Evolutionary conservation across 2,329 filamentous ascomycete species (phyloP), one percentile per base, ranked within the genome.

Genomic region (Trichocomaceae sp.): DNA sequence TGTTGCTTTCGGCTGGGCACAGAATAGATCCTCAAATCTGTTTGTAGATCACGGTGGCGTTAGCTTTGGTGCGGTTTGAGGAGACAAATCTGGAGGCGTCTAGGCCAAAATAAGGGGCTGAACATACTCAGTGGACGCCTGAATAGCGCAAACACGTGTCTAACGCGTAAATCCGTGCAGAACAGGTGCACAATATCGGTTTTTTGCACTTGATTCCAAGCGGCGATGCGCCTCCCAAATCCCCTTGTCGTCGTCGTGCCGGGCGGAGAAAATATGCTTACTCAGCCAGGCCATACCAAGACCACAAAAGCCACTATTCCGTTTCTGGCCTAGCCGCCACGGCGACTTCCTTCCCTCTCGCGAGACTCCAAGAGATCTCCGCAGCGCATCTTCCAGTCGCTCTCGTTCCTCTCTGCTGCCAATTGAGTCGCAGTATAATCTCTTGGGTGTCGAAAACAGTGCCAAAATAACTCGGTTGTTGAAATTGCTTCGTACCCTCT

Each of bases 201-300:
- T 52, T 39, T 49, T 12, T 49, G 49, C 44, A 35, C 50, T 47
- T 39, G 45, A 29, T 50, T 33, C 29, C 19, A 29, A 44, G 37
- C 46, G 52, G 39, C 39, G 49, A 56, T 52, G 49, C 54, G 49
- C 54, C 50, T 26, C 31, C 31, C 31, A 49, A 49, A 35, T 52
- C 48, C 49, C 50, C 45, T 44, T 52, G 49, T 56, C 49, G 54
- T 44, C 49, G 49, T 56, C 49, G 54, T 46, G 50, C 41, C 42
- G 41, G 54, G 31, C 44, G 54, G 42, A 37, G 29, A 29, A 29
- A 35, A 26, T 44, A 19, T 52, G 54, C 49, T 56, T 44, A 29
- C 26, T 29, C 26, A 29, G 26, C 52, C 54, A 52, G 44, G 52
- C 41, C 48, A 55, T 47, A 48, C 54, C 54, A 55, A 55, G 54